These are phyloP conservation scores for Infundibulicybe gibba DNA, from an alignment of 768 basidiomycete species.

Conservation along the genomic window DNA sequence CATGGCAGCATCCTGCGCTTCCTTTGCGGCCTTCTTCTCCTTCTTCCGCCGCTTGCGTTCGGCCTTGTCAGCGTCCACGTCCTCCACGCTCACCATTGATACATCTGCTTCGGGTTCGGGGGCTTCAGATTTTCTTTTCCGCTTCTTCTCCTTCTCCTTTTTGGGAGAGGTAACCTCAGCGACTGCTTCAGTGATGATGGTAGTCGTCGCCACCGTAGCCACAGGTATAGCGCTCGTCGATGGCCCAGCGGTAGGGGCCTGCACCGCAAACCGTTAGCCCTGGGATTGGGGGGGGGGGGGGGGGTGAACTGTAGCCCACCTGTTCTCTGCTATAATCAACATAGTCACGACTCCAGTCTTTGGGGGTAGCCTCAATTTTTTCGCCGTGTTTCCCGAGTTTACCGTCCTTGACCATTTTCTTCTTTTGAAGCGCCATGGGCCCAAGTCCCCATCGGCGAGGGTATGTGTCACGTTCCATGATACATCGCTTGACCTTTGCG, in stretches of 20 bases:
- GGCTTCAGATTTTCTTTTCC: constrained; percentile 73
- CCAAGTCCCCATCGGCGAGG: constrained; percentile 98
- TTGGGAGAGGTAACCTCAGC: constrained; percentile 25
- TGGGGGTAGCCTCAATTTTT: constrained; percentile 82
- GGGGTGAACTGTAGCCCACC: constrained; percentile 14
- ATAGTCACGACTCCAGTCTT: constrained; percentile 90
- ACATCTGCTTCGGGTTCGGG: constrained; percentile 38
- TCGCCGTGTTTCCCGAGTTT: constrained; percentile 95
- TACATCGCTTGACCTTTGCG: constrained; percentile 98
- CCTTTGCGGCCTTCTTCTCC: constrained; percentile 54
- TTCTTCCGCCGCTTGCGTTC: constrained; percentile 63
- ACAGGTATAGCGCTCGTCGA: constrained; percentile 21
- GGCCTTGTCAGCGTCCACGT: constrained; percentile 43
- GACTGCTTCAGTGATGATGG: constrained; percentile 11
- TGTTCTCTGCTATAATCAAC: constrained; percentile 84
- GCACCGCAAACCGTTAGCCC: constrained; percentile 8
- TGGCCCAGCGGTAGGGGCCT: constrained; percentile 38
- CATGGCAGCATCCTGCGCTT: constrained; percentile 26
- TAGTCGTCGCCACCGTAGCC: constrained; percentile 8
- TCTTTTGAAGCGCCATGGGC: constrained; percentile 96
- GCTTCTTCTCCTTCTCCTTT: constrained; percentile 77
- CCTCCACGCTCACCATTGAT: constrained; percentile 34
- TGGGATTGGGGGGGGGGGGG: constrained; percentile 5
- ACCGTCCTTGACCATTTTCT: constrained; percentile 98
- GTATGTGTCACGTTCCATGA: constrained; percentile 99